Percentiles rank a stretch among this genome's conserved stretches.
Conservation (phyloP, 805 yeast genomes). For the Torulaspora franciscae region DNA sequence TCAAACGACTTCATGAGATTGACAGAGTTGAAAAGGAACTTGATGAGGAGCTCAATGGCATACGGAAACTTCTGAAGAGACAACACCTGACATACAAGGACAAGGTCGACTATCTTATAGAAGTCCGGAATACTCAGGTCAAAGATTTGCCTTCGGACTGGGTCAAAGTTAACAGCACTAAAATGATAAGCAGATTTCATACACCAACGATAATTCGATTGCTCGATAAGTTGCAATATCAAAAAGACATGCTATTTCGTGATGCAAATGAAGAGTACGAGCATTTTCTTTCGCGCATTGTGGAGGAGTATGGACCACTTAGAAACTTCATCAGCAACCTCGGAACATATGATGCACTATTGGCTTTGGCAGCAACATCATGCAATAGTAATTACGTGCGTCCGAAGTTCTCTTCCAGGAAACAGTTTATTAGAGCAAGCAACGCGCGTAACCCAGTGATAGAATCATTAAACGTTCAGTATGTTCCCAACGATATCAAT, state of each 20-base stretch:
- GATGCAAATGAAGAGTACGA: conserved; percentile 29
- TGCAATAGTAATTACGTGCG: conserved; percentile 42
- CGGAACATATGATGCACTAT: conserved; percentile 58
- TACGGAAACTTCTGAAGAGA: conserved; percentile 46
- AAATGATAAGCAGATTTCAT: conserved; percentile 64
- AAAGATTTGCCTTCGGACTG: conserved; percentile 65
- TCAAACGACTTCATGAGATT: conserved; percentile 38
- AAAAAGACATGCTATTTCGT: conserved; percentile 45
- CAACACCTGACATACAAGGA: conserved; percentile 55
- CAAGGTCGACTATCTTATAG: conserved; percentile 70
- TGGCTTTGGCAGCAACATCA: conserved; percentile 62
- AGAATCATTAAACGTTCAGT: conserved; percentile 45
- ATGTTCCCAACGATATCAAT: conserved; percentile 62
- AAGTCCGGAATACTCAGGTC: conserved; percentile 57
- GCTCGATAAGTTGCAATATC: conserved; percentile 53
- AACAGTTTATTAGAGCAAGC: conserved; percentile 45
- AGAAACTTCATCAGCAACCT: conserved; percentile 44
- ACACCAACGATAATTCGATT: conserved; percentile 53
- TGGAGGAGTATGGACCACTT: conserved; percentile 37
- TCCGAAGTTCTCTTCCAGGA: conserved; percentile 47
- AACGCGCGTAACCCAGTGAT: conserved; percentile 66
- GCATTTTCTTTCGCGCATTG: conserved; percentile 38
- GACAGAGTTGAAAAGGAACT: conserved; percentile 44
- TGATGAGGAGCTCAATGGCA: conserved; percentile 45
- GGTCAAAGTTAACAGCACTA: conserved; percentile 69